Evolutionary conservation across 352 stramenopile species (phyloP).

Genomic region (Pythium inflatum): DNA sequence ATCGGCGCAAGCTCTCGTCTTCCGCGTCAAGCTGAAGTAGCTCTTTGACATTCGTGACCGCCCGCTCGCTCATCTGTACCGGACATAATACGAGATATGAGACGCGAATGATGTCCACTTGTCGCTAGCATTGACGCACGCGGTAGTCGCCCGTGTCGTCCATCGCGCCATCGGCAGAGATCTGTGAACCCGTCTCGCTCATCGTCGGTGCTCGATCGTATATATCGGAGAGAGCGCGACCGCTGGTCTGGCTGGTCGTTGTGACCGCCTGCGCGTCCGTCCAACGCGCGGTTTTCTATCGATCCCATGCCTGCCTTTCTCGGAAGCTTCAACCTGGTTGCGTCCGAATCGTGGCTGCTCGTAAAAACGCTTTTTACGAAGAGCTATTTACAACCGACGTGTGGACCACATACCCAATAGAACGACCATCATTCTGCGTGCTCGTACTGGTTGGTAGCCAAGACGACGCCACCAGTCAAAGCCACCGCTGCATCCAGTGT

Average conservation of each 20-base stretch:
- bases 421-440: slow-evolving; percentile 23
- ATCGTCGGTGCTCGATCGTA: no score
- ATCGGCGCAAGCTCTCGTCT: slow-evolving; percentile 81
- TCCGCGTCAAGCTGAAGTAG: slow-evolving; percentile 78
- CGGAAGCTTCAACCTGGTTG: slow-evolving; percentile 12
- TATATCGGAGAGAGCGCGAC: no score
- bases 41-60: slow-evolving; percentile 67
- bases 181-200: slow-evolving; percentile 40
- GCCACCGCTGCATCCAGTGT: neutral
- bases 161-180: slow-evolving; percentile 14
- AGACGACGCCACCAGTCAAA: slow-evolving; percentile 23
- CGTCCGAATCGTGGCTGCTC: slow-evolving; percentile 1
- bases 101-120: no score
- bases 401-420: slow-evolving; percentile 19
- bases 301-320: slow-evolving; percentile 5
- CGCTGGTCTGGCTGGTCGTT: no score
- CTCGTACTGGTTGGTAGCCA: slow-evolving; percentile 32
- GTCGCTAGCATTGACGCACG: no score
- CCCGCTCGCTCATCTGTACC: slow-evolving; percentile 63
- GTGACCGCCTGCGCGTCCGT: no score
- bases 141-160: slow-evolving; percentile 43
- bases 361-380: slow-evolving; percentile 16
- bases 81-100: neutral
- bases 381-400: neutral
- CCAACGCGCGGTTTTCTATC: neutral